phyloP scores from a whole-genome alignment of 202 grass and related monocot species.

The Tripidium arundinaceum region DNA sequence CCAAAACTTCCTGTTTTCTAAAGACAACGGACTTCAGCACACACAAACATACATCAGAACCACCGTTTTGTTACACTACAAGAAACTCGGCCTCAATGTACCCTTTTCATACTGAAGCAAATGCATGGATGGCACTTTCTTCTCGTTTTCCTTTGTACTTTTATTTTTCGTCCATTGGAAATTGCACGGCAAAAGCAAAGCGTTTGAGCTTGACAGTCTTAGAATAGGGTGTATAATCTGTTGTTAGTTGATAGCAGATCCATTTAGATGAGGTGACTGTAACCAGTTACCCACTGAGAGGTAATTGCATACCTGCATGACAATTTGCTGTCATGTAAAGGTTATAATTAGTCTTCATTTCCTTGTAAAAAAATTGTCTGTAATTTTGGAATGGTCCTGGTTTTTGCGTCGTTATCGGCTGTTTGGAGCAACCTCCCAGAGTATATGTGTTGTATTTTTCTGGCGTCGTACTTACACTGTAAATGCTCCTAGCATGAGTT shows the following conservation, averaged over 20 bases:
- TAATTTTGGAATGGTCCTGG: background rate
- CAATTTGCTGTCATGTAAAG: constrained; percentile 11
- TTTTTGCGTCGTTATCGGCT: background rate
- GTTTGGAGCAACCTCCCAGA: background rate
- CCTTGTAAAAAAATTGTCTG: background rate
- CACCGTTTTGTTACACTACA: background rate
- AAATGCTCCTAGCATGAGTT: background rate
- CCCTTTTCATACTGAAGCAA: background rate
- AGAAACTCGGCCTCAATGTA: background rate
- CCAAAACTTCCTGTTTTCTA: background rate
- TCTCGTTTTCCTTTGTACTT: background rate
- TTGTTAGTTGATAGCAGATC: constrained; percentile 1
- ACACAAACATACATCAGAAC: background rate
- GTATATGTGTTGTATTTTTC: background rate
- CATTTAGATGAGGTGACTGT: background rate
- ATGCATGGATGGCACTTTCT: background rate
- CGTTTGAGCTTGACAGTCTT: background rate
- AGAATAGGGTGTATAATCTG: constrained; percentile 3
- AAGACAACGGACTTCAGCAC: background rate
- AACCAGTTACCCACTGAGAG: background rate
- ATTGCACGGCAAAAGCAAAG: background rate
- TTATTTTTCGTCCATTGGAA: background rate
- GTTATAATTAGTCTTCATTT: background rate
- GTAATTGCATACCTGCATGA: background rate
- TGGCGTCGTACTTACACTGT: background rate